Conservation (phyloP, 2,329 filamentous ascomycete genomes). For the Penicillium griseofulvum region DNA sequence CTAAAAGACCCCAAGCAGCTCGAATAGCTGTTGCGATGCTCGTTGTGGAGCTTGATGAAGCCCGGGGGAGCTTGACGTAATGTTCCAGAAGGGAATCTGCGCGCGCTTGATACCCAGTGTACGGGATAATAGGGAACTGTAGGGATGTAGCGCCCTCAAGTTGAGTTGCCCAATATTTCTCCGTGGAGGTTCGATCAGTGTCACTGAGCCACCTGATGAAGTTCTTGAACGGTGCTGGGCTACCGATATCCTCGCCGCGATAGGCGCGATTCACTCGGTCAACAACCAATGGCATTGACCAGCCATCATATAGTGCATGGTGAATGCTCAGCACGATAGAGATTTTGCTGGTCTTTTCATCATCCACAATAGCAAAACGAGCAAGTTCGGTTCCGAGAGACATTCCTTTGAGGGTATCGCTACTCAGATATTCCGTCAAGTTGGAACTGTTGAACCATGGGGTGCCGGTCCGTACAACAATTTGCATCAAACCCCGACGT, state of each 20-base stretch:
- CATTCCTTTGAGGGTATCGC: conserved; percentile 1
- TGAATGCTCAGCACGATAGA: conserved; percentile 31
- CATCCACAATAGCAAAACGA: background rate
- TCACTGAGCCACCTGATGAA: conserved; percentile 51
- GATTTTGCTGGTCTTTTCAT: background rate
- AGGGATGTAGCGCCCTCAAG: conserved; percentile 43
- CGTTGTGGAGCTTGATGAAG: conserved; percentile 22
- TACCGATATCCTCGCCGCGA: conserved; percentile 10
- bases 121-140: conserved; percentile 52
- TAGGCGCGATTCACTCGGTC: conserved; percentile 30
- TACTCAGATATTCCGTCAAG: background rate
- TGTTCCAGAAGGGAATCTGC: conserved; percentile 31
- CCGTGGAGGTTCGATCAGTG: conserved; percentile 42
- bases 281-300: conserved; percentile 35
- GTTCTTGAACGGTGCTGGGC: conserved; percentile 43
- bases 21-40: conserved; percentile 43
- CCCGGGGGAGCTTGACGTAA: conserved; percentile 27
- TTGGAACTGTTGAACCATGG: background rate
- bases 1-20: conserved; percentile 40
- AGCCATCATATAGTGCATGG: conserved; percentile 43
- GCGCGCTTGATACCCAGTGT: conserved; percentile 48
- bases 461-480: conserved; percentile 18
- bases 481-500: conserved; percentile 19
- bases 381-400: background rate
- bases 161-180: conserved; percentile 49